Evolutionary conservation across 208 protist species (phyloP).

Genomic region (Wallacemonas sp.): DNA sequence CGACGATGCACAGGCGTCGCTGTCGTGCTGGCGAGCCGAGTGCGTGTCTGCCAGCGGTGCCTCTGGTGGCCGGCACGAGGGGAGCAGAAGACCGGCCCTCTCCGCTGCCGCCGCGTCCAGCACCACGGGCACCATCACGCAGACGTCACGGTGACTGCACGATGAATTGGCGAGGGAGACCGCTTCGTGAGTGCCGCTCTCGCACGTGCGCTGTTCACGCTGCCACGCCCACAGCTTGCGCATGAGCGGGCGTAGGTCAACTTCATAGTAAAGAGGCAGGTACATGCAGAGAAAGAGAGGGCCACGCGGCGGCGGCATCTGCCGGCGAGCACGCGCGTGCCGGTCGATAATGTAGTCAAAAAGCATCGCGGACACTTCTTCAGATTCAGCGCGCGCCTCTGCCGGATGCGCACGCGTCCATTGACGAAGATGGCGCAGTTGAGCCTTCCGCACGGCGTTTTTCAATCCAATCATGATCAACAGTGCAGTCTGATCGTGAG

Average conservation of each 20-base stretch:
- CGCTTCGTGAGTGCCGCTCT: no score
- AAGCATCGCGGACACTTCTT: conserved; percentile 46
- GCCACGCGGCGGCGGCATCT: background rate
- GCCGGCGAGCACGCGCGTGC: background rate
- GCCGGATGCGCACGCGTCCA: conserved; percentile 41
- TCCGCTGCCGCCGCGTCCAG: conserved; percentile 17
- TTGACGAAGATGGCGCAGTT: conserved; percentile 41
- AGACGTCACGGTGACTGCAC: conserved; percentile 17
- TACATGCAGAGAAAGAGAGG: conserved; percentile 63
- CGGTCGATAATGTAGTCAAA: conserved; percentile 34
- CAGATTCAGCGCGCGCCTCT: conserved; percentile 30
- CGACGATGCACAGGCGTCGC: no score
- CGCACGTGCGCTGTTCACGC: background rate
- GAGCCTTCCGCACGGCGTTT: conserved; percentile 28
- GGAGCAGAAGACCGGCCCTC: conserved; percentile 3
- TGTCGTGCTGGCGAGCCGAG: no score
- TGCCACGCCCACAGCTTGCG: conserved; percentile 43
- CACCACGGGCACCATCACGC: conserved; percentile 27
- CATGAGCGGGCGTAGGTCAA: conserved; percentile 63
- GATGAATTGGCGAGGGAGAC: no score
- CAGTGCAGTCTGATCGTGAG: no score
- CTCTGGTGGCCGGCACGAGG: background rate
- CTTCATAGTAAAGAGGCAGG: conserved; percentile 78
- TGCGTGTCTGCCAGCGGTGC: background rate
- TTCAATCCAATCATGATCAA: conserved; percentile 24